Conservation (phyloP, 805 yeast species). For the Kuraishia hungarica region DNA sequence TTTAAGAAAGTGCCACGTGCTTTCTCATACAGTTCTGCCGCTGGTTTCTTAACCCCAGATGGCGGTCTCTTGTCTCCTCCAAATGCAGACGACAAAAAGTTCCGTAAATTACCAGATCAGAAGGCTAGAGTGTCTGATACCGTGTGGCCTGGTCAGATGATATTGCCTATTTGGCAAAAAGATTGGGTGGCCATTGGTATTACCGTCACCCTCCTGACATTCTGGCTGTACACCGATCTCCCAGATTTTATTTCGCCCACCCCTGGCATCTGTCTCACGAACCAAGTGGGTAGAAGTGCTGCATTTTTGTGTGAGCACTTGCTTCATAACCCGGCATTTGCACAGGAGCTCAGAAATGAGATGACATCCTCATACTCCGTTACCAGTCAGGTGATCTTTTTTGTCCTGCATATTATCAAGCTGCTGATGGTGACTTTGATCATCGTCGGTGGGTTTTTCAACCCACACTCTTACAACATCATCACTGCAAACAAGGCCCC, state of each 20-base stretch:
- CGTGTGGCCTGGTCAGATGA: slow-evolving; percentile 86
- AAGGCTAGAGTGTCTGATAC: slow-evolving; percentile 47
- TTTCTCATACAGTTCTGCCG: slow-evolving; percentile 53
- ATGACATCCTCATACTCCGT: slow-evolving; percentile 28
- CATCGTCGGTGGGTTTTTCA: slow-evolving; percentile 64
- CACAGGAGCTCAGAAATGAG: slow-evolving; percentile 41
- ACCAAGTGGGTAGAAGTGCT: slow-evolving; percentile 32
- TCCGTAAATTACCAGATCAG: slow-evolving; percentile 35
- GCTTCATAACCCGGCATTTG: slow-evolving; percentile 33
- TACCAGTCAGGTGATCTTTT: slow-evolving; percentile 57
- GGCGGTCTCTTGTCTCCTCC: slow-evolving; percentile 70
- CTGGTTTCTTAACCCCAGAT: slow-evolving; percentile 76
- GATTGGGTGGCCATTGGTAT: slow-evolving; percentile 32
- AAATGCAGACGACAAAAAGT: slow-evolving; percentile 42
- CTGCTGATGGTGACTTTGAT: slow-evolving; percentile 42
- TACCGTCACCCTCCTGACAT: slow-evolving; percentile 30
- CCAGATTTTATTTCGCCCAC: slow-evolving; percentile 89
- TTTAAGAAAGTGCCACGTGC: slow-evolving; percentile 56
- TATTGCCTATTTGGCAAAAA: slow-evolving; percentile 63
- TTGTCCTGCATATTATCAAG: slow-evolving; percentile 65
- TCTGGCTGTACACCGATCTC: slow-evolving; percentile 89
- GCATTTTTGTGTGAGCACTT: slow-evolving; percentile 18
- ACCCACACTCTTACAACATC: slow-evolving; percentile 55
- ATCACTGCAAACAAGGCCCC: slow-evolving; percentile 24
- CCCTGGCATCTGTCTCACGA: slow-evolving; percentile 80